phyloP scores from a whole-genome alignment of 2,329 filamentous ascomycete species.

The Aspergillus floridensis region DNA sequence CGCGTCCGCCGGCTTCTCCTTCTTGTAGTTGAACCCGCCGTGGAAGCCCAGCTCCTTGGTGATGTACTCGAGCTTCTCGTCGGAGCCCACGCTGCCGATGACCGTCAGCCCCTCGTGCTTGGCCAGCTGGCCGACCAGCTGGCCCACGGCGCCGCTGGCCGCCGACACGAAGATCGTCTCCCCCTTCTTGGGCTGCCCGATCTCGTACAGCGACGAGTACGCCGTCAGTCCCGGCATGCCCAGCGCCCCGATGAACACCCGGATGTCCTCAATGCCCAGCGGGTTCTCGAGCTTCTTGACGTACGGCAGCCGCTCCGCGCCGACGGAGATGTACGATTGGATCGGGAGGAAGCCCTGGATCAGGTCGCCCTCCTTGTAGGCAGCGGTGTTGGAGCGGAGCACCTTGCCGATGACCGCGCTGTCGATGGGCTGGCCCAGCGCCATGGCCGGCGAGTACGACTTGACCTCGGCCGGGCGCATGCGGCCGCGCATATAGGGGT shows the following conservation, averaged over 20 bases:
- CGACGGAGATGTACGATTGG: slow-evolving; percentile 66
- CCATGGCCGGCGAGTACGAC: slow-evolving; percentile 66
- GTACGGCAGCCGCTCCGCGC: slow-evolving; percentile 43
- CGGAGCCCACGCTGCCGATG: slow-evolving; percentile 74
- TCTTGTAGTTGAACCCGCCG: slow-evolving; percentile 84
- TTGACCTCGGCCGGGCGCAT: slow-evolving; percentile 66
- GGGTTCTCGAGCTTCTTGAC: slow-evolving; percentile 66
- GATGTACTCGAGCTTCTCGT: slow-evolving; percentile 77
- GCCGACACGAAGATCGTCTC: slow-evolving; percentile 81
- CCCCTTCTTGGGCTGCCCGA: slow-evolving; percentile 71
- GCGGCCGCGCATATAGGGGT: slow-evolving; percentile 79
- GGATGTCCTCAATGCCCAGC: slow-evolving; percentile 46
- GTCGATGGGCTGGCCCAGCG: slow-evolving; percentile 61
- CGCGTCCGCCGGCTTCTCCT: slow-evolving; percentile 66
- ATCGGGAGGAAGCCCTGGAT: slow-evolving; percentile 58
- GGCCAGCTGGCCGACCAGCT: slow-evolving; percentile 78
- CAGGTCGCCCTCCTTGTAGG: slow-evolving; percentile 67
- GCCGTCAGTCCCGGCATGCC: slow-evolving; percentile 78
- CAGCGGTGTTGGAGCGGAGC: slow-evolving; percentile 63
- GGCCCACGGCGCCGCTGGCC: slow-evolving; percentile 77
- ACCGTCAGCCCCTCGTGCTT: slow-evolving; percentile 77
- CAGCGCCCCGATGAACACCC: slow-evolving; percentile 69
- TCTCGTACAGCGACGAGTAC: slow-evolving; percentile 71
- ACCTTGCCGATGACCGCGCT: slow-evolving; percentile 67
- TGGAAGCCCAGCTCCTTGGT: slow-evolving; percentile 68